A percentile compares a stretch with the other conserved stretches of the same genome.
Conservation (phyloP, 768 basidiomycete species). For the Suillus hirtellus region DNA sequence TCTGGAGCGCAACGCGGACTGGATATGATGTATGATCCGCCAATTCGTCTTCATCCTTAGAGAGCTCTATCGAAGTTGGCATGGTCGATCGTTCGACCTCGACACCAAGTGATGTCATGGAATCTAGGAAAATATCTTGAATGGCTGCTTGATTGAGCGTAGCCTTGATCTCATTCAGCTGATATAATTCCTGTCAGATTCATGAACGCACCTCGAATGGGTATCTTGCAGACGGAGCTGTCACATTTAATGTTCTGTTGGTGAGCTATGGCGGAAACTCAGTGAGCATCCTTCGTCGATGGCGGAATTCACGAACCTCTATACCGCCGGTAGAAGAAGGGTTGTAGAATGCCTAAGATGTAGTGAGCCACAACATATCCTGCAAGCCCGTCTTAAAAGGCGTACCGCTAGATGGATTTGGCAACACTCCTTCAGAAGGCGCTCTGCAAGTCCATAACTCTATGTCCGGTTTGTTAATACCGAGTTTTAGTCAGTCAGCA, state of each 20-base stretch:
- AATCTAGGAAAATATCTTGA: constrained; percentile 35
- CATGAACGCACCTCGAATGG: constrained; percentile 59
- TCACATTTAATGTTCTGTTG: constrained; percentile 60
- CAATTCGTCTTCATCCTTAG: constrained; percentile 24
- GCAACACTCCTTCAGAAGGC: constrained; percentile 58
- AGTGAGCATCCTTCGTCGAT: not conserved
- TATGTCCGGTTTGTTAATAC: constrained; percentile 24
- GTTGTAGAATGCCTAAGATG: constrained; percentile 69
- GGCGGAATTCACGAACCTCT: constrained; percentile 41
- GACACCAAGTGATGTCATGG: constrained; percentile 29
- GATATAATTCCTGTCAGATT: not conserved
- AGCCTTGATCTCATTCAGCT: constrained; percentile 19
- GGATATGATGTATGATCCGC: constrained; percentile 23
- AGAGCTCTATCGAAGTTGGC: constrained; percentile 32
- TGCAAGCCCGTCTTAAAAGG: constrained; percentile 4
- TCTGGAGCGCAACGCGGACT: constrained; percentile 24
- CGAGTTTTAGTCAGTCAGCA: not conserved
- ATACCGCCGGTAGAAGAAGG: constrained; percentile 62
- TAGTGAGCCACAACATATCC: constrained; percentile 3
- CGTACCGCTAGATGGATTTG: constrained; percentile 68
- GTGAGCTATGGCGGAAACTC: constrained; percentile 47
- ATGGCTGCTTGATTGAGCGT: constrained; percentile 36
- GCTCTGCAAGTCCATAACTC: constrained; percentile 76
- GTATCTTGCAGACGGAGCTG: constrained; percentile 60
- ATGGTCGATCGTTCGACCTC: constrained; percentile 35